Base-by-base conservation (phyloP, 495 filamentous ascomycete genomes). In the Penicillium lividum region DNA sequence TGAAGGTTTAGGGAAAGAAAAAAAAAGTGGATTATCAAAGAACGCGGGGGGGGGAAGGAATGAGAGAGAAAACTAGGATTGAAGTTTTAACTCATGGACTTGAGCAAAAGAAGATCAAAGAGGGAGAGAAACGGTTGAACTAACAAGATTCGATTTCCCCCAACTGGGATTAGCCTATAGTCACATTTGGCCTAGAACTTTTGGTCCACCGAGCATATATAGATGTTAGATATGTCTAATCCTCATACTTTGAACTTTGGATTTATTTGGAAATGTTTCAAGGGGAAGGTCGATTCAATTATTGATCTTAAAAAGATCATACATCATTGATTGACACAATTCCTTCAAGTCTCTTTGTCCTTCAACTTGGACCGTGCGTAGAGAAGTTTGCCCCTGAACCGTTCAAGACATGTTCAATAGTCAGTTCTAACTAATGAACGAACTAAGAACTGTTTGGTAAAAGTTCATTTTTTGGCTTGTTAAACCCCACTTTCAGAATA, bases 151-250 rank as follows among this genome's bases (percentile, higher is more conserved):
- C 9, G 16, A 33, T 34, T 2, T 22, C 22, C 30, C 61, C 61
- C 34, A 54, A 64, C 50, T 60, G 57, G 62, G 62, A 59, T 58
- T 65, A 61, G 62, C 56, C 22, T 22, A 65, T 47, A 30, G 27
- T 50, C 47, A 50, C 47, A 50, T 16, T 33, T n/a, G 38, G 46
- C 8, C 46, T 49, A 49, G 46, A 49, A 10, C n/a, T 46, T 16
- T 40, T 13, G 22, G 22, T 22, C 22, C 22, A 22, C 22, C 22
- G 22, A 22, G 22, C 2, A 22, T 22, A 36, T 36, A 36, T 36
- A 36, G 33, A 36, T 36, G 4, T 22, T 22, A 22, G 22, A 22
- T 22, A 1, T 22, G 22, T 22, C 22, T 22, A 22, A 22, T 22
- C 22, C 22, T 22, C 22, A 22, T 22, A 22, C 22, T 22, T 22